Evolutionary conservation across 2,329 filamentous ascomycete species (phyloP), one percentile per base, ranked within the genome.

Genomic region (Raffaelea arxii): DNA sequence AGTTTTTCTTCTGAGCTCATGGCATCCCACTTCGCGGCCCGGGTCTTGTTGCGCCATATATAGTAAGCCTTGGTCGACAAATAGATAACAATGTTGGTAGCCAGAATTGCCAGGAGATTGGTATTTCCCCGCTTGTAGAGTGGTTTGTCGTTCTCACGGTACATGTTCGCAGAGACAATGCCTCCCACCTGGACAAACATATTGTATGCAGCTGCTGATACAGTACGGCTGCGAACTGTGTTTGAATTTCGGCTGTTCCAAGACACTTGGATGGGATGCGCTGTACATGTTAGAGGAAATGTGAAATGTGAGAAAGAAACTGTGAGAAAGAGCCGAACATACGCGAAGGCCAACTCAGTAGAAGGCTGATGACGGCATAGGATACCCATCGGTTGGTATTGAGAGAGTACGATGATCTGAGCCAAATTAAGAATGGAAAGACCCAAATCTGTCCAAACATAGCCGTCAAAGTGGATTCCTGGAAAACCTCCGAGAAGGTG

Each of bases 211-310:
- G 32, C 32, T 9, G 32, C 32, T 6, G 32, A 36, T 12, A 36
- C 32, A 5, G 79, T 76, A 9, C 79, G 66, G 6, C 75, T 77
- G 14, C 78, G 67, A 9, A 84, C 77, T 2, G 72, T 70, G 51
- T 79, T 78, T 2, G 77, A 74, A 55, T 83, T 84, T 39, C 74
- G 65, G 1, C 65, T 68, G 50, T 65, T 67, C 66, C 68, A 72
- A 12, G 57, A 66, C 2, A 70, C 68, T 51, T 70, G 66, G 23
- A 73, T 69, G 0, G 69, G 64, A 49, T 74, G 68, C 7, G 32
- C 32, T 36, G 32, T n/a, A 36, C 6, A 18, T 10, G 32, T 36
- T 36, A 36, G 32, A 30, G 27, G 9, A 30, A 9, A 9, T 9
- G 27, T 10, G 5, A 36, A 36, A 36, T n/a, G n/a, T n/a, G n/a